Conservation (phyloP, 768 basidiomycete species). For the Macrolepiota albuminosa region DNA sequence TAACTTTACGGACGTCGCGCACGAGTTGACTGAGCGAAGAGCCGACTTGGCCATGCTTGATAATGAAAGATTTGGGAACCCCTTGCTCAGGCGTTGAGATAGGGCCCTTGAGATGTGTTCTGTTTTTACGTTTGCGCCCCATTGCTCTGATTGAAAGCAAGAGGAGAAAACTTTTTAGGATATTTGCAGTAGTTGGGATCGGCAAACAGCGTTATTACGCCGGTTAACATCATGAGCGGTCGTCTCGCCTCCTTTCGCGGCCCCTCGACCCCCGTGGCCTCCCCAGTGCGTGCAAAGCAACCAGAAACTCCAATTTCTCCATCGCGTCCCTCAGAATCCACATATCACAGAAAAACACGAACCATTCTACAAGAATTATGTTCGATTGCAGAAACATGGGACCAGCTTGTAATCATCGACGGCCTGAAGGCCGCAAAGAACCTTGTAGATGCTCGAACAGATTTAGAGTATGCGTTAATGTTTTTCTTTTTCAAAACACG, state of each 20-base stretch:
- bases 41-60: conserved; percentile 94
- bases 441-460: conserved; percentile 75
- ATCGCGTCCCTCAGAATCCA: conserved; percentile 60
- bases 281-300: conserved; percentile 48
- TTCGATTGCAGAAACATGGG: conserved; percentile 66
- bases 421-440: conserved; percentile 71
- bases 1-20: conserved; percentile 87
- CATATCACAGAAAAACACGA: conserved; percentile 76
- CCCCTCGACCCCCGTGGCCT: conserved; percentile 70
- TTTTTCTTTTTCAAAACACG: not conserved
- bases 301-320: conserved; percentile 38
- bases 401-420: conserved; percentile 75
- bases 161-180: conserved; percentile 10
- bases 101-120: conserved; percentile 73
- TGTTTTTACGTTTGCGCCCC: conserved; percentile 73
- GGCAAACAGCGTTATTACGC: conserved; percentile 19
- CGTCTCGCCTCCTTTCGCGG: conserved; percentile 76
- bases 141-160: conserved; percentile 28
- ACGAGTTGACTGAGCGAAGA: conserved; percentile 84
- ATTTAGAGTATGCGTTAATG: conserved; percentile 63
- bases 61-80: conserved; percentile 89
- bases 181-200: conserved; percentile 14
- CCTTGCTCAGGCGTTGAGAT: conserved; percentile 26
- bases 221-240: conserved; percentile 13
- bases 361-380: conserved; percentile 65